These are phyloP conservation scores for Eruca vesicaria DNA, from an alignment of 441 rosid genomes.

Conservation along the genomic window DNA sequence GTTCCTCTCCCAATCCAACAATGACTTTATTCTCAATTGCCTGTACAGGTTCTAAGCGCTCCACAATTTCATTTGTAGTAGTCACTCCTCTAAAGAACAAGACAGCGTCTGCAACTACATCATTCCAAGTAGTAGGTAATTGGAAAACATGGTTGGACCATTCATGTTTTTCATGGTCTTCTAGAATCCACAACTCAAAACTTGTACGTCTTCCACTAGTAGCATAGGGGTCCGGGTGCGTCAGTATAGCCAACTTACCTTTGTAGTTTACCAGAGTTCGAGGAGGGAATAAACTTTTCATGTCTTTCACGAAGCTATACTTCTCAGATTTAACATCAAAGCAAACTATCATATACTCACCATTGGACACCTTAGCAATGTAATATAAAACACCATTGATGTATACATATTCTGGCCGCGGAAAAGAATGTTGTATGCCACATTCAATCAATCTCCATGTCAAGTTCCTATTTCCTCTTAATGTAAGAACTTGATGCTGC, in stretches of 20 bases:
- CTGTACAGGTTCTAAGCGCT: constrained; percentile 78
- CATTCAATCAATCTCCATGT: not conserved
- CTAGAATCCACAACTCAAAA: not conserved
- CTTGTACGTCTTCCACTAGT: not conserved
- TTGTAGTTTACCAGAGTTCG: not conserved
- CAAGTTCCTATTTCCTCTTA: not conserved
- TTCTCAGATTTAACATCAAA: not conserved
- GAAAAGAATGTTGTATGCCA: not conserved
- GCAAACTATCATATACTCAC: not conserved
- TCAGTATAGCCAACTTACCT: not conserved
- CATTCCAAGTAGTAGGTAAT: not conserved
- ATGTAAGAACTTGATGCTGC: not conserved
- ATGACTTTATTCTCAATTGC: not conserved
- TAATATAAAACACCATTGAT: not conserved
- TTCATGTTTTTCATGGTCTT: not conserved
- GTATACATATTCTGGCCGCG: not conserved
- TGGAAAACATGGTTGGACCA: not conserved
- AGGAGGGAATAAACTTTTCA: not conserved
- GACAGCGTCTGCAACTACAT: not conserved
- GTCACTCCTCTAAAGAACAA: not conserved
- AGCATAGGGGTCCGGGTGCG: too few species aligned
- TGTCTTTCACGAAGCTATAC: not conserved
- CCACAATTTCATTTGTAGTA: constrained; percentile 34
- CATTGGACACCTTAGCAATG: not conserved
- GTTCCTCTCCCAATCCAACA: not conserved